Conservation (phyloP, 768 basidiomycete species). For the Leucogyrophana mollusca region DNA sequence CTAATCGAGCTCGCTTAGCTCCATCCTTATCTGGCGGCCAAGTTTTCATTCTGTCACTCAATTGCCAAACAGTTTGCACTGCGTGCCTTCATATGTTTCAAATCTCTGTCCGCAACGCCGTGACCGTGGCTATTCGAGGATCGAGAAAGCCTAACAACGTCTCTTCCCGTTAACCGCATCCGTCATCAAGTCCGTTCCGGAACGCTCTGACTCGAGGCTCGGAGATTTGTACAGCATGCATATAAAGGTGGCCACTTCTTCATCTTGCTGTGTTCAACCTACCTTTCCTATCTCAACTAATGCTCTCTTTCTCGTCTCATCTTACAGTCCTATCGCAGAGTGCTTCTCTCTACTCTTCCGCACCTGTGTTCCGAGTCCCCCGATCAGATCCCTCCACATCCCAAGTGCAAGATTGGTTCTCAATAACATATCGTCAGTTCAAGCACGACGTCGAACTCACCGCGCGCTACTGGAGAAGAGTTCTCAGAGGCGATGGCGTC, state of each 20-base stretch:
- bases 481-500: constrained; percentile 47
- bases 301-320: constrained; percentile 42
- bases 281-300: constrained; percentile 13
- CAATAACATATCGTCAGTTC: constrained; percentile 67
- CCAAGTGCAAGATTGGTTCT: constrained; percentile 50
- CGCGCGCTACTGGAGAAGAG: constrained; percentile 61
- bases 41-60: constrained; percentile 23
- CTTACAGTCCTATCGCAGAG: constrained; percentile 62
- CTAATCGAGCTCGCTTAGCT: constrained; percentile 15
- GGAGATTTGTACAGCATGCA: constrained; percentile 23
- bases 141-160: constrained; percentile 26
- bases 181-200: constrained; percentile 31
- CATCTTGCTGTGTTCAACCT: constrained; percentile 1
- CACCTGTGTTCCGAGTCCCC: constrained; percentile 63
- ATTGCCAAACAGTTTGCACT: constrained; percentile 21
- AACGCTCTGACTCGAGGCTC: constrained; percentile 16
- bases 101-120: constrained; percentile 27
- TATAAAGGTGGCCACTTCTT: constrained; percentile 28
- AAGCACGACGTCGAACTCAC: constrained; percentile 60
- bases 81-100: constrained; percentile 37
- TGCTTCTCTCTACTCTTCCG: constrained; percentile 45
- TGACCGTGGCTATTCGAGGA: constrained; percentile 30
- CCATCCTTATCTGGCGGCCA: constrained; percentile 23
- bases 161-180: constrained; percentile 21
- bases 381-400: constrained; percentile 41